Evolutionary conservation across 129 eudicot species (phyloP).

Genomic region (Lactuca saligna): DNA sequence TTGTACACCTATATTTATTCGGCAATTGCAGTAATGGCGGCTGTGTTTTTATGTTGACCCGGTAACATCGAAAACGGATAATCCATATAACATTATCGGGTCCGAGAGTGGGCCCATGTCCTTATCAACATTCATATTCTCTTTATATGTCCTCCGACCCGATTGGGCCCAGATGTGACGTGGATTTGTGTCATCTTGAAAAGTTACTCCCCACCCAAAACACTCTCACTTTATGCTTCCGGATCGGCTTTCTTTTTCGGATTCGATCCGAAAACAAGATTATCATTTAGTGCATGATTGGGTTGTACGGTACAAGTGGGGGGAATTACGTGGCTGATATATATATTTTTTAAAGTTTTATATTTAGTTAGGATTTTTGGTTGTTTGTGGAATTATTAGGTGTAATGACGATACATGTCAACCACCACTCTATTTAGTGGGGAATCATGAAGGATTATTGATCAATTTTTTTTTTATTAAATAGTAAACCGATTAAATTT

Average conservation of each 20-base stretch:
- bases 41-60: slow-evolving; percentile 26
- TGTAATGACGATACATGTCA: slow-evolving; percentile 37
- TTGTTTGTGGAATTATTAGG: slow-evolving; percentile 31
- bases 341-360: neutral
- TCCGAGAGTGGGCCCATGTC: slow-evolving; percentile 13
- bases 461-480: neutral
- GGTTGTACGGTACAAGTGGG: slow-evolving; percentile 26
- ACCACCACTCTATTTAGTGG: slow-evolving; percentile 45
- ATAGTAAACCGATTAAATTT: neutral
- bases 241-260: slow-evolving; percentile 31
- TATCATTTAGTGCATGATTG: slow-evolving; percentile 21
- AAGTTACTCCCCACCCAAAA: slow-evolving; percentile 40
- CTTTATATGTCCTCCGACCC: slow-evolving; percentile 29
- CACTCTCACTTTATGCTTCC: slow-evolving; percentile 32
- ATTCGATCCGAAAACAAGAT: slow-evolving; percentile 30
- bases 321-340: slow-evolving; percentile 22
- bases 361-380: slow-evolving; percentile 15
- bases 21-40: slow-evolving; percentile 23
- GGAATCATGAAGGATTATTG: slow-evolving; percentile 28
- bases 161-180: slow-evolving; percentile 38
- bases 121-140: slow-evolving; percentile 14
- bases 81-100: slow-evolving; percentile 8
- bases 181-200: slow-evolving; percentile 39
- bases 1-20: slow-evolving; percentile 23
- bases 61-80: neutral